Base-by-base conservation (phyloP, 2,329 filamentous ascomycete genomes). In the Pseudogymnoascus pannorum region DNA sequence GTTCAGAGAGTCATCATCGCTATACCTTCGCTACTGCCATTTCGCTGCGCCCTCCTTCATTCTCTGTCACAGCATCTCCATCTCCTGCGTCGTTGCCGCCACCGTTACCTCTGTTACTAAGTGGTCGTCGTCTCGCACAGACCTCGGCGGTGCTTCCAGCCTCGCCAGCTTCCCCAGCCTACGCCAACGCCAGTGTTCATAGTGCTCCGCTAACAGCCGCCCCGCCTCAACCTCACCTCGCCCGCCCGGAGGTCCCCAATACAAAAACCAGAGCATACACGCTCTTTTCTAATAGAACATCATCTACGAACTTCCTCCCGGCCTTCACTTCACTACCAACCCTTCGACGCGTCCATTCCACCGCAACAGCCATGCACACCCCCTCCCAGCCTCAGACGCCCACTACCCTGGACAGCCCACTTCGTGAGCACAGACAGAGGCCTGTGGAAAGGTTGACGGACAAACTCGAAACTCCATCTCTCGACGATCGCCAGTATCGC, bases 401-500 rank as follows among this genome's bases (percentile, higher is more conserved):
- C 14, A 65, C 65, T 2, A 59, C 64, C 16, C 64, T 66, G 29
- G 64, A 67, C 58, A 70, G 67, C 57, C 67, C 68, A 58, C 64
- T 71, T 61, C 66, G 66, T 57, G 70, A 72, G 61, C 68, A 72
- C 51, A 67, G 69, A 63, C 65, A 68, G 40, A 61, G 67, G 62
- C 67, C 70, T 2, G 68, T 72, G 6, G 69, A 72, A 64, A 66
- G 67, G 33, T 72, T 91, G 66, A 86, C 90, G 33, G 88, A 95
- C 70, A 75, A 80, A 54, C 78, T 96, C 60, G 90, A 96, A 77
- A 92, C 89, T 70, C 91, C 92, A 5, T 86, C 87, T 66, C 81
- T 95, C 60, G 93, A 97, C 75, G 87, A 96, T 73, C 85, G 93
- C 60, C 83, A 85, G 31, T 99, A 99, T 73, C 84, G 93, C 62